phyloP scores from a whole-genome alignment of 495 filamentous ascomycete species.

The Copromyces sp. region DNA sequence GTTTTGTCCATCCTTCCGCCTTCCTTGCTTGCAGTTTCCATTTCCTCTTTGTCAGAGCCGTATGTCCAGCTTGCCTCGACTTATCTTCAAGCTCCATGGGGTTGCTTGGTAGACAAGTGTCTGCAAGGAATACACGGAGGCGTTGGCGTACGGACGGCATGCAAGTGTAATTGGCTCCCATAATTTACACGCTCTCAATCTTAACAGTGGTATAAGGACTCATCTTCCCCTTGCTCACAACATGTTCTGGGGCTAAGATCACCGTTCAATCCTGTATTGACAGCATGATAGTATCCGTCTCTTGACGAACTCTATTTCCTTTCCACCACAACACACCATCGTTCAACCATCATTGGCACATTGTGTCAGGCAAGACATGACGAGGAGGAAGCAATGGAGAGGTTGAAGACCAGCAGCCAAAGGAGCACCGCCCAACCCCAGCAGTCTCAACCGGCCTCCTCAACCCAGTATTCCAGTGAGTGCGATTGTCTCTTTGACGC shows the following conservation, averaged over 20 bases:
- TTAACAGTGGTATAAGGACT: background rate
- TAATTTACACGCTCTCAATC: background rate
- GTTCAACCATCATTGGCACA: too few species aligned
- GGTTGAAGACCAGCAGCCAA: background rate
- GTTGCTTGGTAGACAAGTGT: background rate
- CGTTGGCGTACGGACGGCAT: background rate
- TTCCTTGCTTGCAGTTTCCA: background rate
- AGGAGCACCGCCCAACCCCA: background rate
- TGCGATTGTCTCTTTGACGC: background rate
- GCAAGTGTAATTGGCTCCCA: background rate
- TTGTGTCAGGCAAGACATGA: too few species aligned
- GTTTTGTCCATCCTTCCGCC: background rate
- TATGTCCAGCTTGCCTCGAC: background rate
- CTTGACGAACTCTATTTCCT: background rate
- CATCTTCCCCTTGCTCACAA: background rate
- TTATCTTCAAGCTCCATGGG: background rate
- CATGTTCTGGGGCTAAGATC: background rate
- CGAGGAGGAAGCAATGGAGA: background rate
- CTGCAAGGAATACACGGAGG: background rate
- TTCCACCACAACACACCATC: background rate
- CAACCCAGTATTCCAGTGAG: background rate
- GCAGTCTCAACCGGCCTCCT: background rate
- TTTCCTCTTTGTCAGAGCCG: background rate
- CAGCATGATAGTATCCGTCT: background rate
- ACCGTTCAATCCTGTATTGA: background rate